These are phyloP conservation scores for Vanilla planifolia DNA, from an alignment of 106 monocot species.

Conservation along the genomic window DNA sequence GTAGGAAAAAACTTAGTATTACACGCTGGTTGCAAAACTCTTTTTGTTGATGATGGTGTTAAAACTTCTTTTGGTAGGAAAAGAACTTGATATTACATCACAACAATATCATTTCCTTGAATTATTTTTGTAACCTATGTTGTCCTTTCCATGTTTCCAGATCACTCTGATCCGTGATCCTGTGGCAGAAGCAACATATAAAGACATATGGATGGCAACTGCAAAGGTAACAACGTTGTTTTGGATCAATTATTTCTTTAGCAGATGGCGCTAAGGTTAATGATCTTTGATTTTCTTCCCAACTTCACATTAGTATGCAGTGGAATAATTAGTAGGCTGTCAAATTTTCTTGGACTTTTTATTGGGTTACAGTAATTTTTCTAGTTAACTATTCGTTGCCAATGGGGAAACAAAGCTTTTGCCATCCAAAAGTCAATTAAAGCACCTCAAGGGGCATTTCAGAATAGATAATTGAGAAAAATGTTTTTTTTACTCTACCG, in stretches of 20 bases:
- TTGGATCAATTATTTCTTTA: background rate
- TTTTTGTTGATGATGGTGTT: no score
- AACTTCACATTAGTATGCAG: background rate
- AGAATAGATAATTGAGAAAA: no score
- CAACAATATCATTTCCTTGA: background rate
- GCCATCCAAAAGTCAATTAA: no score
- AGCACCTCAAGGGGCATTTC: no score
- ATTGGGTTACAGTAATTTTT: background rate
- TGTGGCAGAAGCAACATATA: slow-evolving; percentile 75
- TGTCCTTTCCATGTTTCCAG: slow-evolving; percentile 28
- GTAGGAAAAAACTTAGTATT: no score
- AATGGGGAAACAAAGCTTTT: no score
- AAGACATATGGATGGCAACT: slow-evolving; percentile 89
- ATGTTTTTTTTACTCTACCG: no score
- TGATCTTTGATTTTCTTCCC: background rate
- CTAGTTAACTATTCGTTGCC: no score
- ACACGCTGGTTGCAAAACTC: no score
- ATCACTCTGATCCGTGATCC: slow-evolving; percentile 70
- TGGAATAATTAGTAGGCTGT: background rate
- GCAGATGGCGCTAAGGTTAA: background rate
- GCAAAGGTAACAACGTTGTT: slow-evolving; percentile 61
- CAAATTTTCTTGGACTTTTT: background rate
- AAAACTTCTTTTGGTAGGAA: no score
- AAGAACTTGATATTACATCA: no score
- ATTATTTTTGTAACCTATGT: background rate